Conservation (phyloP, 2,329 filamentous ascomycete genomes). For the Ploettnerulaceae sp. region DNA sequence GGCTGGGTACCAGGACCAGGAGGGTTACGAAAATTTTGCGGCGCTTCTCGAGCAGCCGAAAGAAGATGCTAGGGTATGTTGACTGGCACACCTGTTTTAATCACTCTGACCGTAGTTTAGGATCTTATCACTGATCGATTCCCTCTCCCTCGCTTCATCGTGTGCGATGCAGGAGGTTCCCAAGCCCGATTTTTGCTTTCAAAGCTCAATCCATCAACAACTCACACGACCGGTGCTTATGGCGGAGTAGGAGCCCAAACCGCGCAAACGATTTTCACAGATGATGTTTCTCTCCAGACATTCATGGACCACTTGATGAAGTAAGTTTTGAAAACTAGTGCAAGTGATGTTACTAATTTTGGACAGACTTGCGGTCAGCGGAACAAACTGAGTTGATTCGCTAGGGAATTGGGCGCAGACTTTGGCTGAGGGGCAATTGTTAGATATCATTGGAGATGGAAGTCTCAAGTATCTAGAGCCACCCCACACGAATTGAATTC, state of each 20-base stretch:
- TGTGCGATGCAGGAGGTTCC: slow-evolving; percentile 96
- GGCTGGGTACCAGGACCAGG: slow-evolving; percentile 94
- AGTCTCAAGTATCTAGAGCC: background rate
- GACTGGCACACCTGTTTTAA: background rate
- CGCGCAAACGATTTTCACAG: slow-evolving; percentile 97
- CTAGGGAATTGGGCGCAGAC: background rate
- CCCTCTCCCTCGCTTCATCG: slow-evolving; percentile 96
- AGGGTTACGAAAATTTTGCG: slow-evolving; percentile 96
- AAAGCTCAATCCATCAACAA: slow-evolving; percentile 96
- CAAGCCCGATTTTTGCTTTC: slow-evolving; percentile 95
- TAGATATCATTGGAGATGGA: background rate
- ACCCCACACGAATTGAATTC: background rate
- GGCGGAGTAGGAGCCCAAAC: slow-evolving; percentile 80
- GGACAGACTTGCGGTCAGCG: slow-evolving; percentile 56
- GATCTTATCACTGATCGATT: slow-evolving; percentile 97
- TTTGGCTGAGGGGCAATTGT: background rate
- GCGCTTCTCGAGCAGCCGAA: slow-evolving; percentile 85
- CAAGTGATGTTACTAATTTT: background rate
- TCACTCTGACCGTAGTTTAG: slow-evolving; percentile 43
- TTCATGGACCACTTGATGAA: slow-evolving; percentile 99
- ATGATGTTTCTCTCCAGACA: slow-evolving; percentile 94
- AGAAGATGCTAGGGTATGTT: slow-evolving; percentile 84
- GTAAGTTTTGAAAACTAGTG: slow-evolving; percentile 47
- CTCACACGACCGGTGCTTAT: slow-evolving; percentile 88
- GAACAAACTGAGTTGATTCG: slow-evolving; percentile 47